phyloP scores from a whole-genome alignment of 331 rosid genomes.

The Dryas integrifolia region DNA sequence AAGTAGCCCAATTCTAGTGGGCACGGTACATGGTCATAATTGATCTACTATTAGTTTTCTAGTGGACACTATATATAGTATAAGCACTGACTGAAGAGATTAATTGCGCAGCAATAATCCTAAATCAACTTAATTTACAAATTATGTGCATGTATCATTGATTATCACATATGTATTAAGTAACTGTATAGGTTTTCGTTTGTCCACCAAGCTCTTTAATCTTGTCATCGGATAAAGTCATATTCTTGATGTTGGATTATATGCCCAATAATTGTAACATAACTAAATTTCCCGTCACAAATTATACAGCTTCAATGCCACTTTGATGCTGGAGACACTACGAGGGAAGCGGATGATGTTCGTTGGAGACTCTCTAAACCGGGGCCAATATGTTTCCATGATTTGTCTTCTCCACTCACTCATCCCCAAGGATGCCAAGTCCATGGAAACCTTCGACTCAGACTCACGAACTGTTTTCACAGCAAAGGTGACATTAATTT shows the following conservation, averaged over 20 bases:
- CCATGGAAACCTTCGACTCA: conserved; percentile 80
- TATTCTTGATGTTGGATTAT: background rate
- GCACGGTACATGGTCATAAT: too few relatives aligned
- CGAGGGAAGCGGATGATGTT: conserved; percentile 94
- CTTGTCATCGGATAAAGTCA: background rate
- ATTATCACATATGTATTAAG: too few relatives aligned
- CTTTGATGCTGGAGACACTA: conserved; percentile 72
- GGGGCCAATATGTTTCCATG: conserved; percentile 85
- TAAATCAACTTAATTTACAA: too few relatives aligned
- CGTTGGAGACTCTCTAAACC: conserved; percentile 82
- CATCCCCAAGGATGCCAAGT: conserved; percentile 64
- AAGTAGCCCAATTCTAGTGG: too few relatives aligned
- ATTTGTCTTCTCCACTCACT: conserved; percentile 75
- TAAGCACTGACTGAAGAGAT: too few relatives aligned
- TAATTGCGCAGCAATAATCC: too few relatives aligned
- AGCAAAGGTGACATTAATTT: conserved; percentile 50
- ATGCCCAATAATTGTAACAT: background rate
- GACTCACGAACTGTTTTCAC: conserved; percentile 84
- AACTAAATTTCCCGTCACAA: background rate
- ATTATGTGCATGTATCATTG: too few relatives aligned
- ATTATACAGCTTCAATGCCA: conserved; percentile 67
- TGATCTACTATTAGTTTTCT: too few relatives aligned
- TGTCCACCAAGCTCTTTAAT: too few relatives aligned
- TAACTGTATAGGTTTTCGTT: too few relatives aligned
- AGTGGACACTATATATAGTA: too few relatives aligned